Percentiles rank a stretch among this genome's conserved stretches.
Conservation (phyloP, 2,329 filamentous ascomycete genomes). For the Allantophomopsis lycopodina region DNA sequence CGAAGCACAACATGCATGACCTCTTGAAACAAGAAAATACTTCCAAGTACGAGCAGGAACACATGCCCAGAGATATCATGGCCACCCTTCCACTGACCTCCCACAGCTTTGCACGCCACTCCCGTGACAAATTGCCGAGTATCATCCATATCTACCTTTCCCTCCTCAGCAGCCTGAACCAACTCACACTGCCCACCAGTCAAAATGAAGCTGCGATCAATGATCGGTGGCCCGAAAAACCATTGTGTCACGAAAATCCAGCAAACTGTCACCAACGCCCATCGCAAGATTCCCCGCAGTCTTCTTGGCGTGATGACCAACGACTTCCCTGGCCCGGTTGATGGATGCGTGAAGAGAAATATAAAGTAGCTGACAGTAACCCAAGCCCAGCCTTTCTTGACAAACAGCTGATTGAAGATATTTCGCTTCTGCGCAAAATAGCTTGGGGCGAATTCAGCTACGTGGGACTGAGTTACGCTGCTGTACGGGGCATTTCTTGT, state of each 20-base stretch:
- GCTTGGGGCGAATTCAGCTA: conserved; percentile 45
- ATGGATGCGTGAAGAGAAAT: conserved; percentile 57
- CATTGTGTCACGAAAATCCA: conserved; percentile 91
- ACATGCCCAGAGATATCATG: conserved; percentile 96
- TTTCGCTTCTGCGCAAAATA: conserved; percentile 96
- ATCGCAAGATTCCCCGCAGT: conserved; percentile 52
- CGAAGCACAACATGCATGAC: conserved; percentile 46
- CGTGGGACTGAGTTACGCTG: conserved; percentile 46
- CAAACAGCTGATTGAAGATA: conserved; percentile 82
- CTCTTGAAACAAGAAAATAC: conserved; percentile 71
- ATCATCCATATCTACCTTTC: conserved; percentile 29
- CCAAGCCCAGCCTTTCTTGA: conserved; percentile 95
- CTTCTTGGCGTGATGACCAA: conserved; percentile 27
- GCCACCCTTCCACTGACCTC: conserved; percentile 80
- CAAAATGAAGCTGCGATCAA: conserved; percentile 79
- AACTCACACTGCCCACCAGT: conserved; percentile 76
- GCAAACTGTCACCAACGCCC: conserved; percentile 55
- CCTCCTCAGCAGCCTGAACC: conserved; percentile 31
- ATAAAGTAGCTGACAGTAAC: conserved; percentile 59
- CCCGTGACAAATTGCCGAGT: conserved; percentile 48
- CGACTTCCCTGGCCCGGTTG: conserved; percentile 27
- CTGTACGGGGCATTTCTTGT: conserved; percentile 53
- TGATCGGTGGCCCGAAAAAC: conserved; percentile 85
- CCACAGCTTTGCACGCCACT: conserved; percentile 68
- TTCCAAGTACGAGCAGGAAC: conserved; percentile 79